Base-by-base conservation (phyloP, 352 stramenopile genomes). In the Globisporangium solare region DNA sequence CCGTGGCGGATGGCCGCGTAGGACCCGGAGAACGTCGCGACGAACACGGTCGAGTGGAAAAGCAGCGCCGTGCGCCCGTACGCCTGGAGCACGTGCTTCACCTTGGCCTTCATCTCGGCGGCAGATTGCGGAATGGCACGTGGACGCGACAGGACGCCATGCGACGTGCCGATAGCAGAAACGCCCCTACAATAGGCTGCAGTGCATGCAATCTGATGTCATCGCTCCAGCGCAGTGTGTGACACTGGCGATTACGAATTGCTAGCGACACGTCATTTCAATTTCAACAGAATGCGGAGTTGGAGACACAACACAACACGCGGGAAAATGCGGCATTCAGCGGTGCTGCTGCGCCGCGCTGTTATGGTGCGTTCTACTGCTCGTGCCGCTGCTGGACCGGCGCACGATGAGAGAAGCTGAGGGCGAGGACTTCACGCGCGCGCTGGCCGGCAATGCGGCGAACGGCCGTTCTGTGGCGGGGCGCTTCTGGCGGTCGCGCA, bases 41-140 rank as follows among this genome's bases (percentile, higher is more conserved):
- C 90, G 76, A 99, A 99, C 43, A 95, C 63, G 60, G 92, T 96
- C 20, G 94, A 85, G 53, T 97, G 67, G 51, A 97, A 88, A 81
- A 98, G 88, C 41, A 98, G 68, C 31, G 89, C 70, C 54, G 98
- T 84, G 70, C 98, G 97, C 13, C 96, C 85, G 78, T 99, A 98
- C 62, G 97, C 92, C 66, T 95, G 78, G 21, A 90, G 71, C 60
- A 95, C 84, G 57, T 95, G 71, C 67, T 92, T 76, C 15, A 89
- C 54, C 31, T 73, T 75, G 50, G 50, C 73, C 58, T 69, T 90
- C 86, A 78, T 96, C 35, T 20, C 41, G 27, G 27, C 27, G 27
- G 27, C 27, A 35, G 8, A 35, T 11, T 35, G 5, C 27, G 27
- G 15, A n/a, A 42, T 17, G 35, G 27, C 20, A 45, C n/a, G 27